Percentiles rank a stretch among this genome's conserved stretches.
phyloP scores from a whole-genome alignment of 2,329 filamentous ascomycete species.

The Rutstroemia sp. region DNA sequence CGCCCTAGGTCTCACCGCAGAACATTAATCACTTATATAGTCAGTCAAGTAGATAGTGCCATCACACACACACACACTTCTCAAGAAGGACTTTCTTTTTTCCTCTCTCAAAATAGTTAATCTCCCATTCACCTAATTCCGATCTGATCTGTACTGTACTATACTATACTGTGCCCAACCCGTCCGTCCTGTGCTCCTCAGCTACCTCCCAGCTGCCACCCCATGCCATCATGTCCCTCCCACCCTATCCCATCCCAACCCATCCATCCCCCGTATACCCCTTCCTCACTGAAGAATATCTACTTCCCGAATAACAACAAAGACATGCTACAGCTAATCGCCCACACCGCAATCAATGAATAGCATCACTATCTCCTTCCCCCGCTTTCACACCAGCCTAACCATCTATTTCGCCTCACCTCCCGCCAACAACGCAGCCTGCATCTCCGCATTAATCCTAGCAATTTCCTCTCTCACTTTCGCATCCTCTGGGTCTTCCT shows the following conservation, averaged over 20 bases:
- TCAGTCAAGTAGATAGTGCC: no score
- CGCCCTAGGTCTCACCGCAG: no score
- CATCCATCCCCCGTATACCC: no score
- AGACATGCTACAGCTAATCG: not conserved
- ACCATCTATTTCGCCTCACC: not conserved
- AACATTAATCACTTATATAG: no score
- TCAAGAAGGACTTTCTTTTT: not conserved
- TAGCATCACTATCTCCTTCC: not conserved
- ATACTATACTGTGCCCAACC: not conserved
- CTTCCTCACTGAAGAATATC: not conserved
- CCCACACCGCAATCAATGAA: not conserved
- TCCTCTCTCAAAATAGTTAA: conserved; percentile 6
- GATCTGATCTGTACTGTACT: not conserved
- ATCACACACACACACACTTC: not conserved
- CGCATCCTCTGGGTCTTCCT: conserved; percentile 20
- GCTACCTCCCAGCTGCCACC: not conserved
- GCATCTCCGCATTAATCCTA: conserved; percentile 22
- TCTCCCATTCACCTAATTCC: no score
- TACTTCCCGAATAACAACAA: not conserved
- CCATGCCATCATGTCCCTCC: not conserved
- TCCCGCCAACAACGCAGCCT: conserved; percentile 9
- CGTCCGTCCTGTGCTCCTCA: not conserved
- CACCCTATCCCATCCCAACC: not conserved
- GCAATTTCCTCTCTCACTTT: conserved; percentile 23
- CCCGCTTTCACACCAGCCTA: no score